These are phyloP conservation scores for Backusella macrospora DNA, from an alignment of 192 early-diverging fungal genomes.

Conservation along the genomic window DNA sequence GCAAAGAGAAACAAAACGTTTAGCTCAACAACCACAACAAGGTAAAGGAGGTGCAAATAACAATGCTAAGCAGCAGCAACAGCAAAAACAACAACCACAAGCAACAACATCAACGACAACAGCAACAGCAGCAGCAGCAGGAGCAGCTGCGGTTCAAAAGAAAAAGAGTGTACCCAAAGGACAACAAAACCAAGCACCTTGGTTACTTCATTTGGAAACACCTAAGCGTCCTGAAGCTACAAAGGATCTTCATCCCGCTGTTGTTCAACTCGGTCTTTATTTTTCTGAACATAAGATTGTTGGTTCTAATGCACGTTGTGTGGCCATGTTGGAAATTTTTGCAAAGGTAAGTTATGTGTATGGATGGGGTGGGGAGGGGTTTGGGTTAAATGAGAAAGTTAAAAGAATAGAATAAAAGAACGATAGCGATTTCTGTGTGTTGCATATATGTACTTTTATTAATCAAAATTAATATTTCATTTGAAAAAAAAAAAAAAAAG, in stretches of 20 bases:
- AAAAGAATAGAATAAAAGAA: too few species aligned
- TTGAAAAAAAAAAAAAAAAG: conserved; percentile 45
- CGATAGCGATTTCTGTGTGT: too few species aligned
- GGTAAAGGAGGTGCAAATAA: conserved; percentile 45
- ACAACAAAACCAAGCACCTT: conserved; percentile 59
- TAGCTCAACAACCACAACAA: conserved; percentile 41
- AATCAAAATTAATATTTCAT: background rate
- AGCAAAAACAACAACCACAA: conserved; percentile 12
- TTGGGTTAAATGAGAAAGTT: background rate
- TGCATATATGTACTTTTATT: too few species aligned
- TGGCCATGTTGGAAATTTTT: conserved; percentile 88
- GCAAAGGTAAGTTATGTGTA: conserved; percentile 56
- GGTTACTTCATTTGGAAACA: conserved; percentile 78
- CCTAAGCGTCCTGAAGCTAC: conserved; percentile 55
- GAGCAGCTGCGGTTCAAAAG: conserved; percentile 21
- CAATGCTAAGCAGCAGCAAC: conserved; percentile 10
- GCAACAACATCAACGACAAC: background rate
- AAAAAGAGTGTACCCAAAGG: conserved; percentile 30
- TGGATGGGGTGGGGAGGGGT: too few species aligned
- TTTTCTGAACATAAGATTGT: conserved; percentile 84
- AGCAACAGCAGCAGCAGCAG: conserved; percentile 33
- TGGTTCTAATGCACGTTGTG: conserved; percentile 89
- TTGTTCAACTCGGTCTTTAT: conserved; percentile 84
- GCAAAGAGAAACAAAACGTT: conserved; percentile 64
- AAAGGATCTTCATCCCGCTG: conserved; percentile 83